Evolutionary conservation across 179 eudicot genomes (phyloP).

Genomic region (Beta macrorhiza): DNA sequence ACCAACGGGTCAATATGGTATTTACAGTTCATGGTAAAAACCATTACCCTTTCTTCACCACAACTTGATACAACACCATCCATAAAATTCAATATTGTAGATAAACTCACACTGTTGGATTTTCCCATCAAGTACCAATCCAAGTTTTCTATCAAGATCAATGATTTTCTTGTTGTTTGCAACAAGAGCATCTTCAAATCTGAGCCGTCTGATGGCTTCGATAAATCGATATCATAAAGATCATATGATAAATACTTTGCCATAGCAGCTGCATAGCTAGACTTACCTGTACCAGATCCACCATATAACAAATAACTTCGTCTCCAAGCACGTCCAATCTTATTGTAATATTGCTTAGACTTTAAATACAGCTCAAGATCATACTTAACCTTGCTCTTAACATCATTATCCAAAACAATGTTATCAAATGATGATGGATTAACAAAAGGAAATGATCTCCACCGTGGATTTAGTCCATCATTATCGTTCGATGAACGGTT

Average conservation of each 20-base stretch:
- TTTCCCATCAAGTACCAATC: conserved; percentile 47
- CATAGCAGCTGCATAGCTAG: conserved; percentile 77
- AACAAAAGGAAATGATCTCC: conserved; percentile 62
- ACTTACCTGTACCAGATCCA: conserved; percentile 72
- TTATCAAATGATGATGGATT: conserved; percentile 75
- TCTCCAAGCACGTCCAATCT: conserved; percentile 74
- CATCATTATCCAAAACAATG: conserved; percentile 52
- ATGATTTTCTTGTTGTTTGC: conserved; percentile 53
- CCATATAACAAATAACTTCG: conserved; percentile 73
- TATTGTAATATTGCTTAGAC: conserved; percentile 61
- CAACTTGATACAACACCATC: conserved; percentile 77
- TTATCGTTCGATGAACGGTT: conserved; percentile 27
- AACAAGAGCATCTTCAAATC: conserved; percentile 59
- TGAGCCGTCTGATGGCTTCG: conserved; percentile 42
- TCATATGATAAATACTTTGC: conserved; percentile 59
- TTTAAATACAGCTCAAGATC: conserved; percentile 64
- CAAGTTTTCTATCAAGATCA: conserved; percentile 76
- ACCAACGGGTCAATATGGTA: conserved; percentile 53
- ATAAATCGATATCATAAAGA: conserved; percentile 57
- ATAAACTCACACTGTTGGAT: conserved; percentile 52
- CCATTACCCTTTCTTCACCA: conserved; percentile 79
- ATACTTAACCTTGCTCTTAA: conserved; percentile 55
- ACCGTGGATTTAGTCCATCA: conserved; percentile 36
- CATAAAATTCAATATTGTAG: conserved; percentile 67
- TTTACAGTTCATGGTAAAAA: conserved; percentile 69